Percentiles rank a stretch among this genome's conserved stretches.
phyloP scores from a whole-genome alignment of 2,329 filamentous ascomycete genomes.

The Trichophaea hybrida region DNA sequence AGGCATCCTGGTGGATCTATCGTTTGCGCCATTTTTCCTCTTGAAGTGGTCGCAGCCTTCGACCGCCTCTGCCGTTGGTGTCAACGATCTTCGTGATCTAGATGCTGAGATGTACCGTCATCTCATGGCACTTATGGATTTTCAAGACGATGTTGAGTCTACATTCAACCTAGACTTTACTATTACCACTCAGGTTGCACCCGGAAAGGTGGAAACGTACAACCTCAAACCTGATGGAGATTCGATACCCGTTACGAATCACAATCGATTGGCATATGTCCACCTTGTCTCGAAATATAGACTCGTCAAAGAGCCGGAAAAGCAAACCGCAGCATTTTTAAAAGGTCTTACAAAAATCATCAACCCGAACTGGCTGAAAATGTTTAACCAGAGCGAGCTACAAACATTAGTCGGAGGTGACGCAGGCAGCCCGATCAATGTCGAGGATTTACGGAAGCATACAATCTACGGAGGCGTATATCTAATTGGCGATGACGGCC shows the following conservation, averaged over 20 bases:
- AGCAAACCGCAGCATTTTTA: conserved; percentile 79
- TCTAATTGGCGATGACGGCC: conserved; percentile 68
- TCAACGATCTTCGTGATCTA: conserved; percentile 86
- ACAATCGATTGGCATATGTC: conserved; percentile 88
- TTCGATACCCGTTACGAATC: conserved; percentile 67
- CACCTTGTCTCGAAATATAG: conserved; percentile 80
- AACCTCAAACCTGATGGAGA: conserved; percentile 66
- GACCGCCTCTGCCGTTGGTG: conserved; percentile 57
- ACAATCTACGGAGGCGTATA: conserved; percentile 83
- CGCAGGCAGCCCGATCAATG: conserved; percentile 69
- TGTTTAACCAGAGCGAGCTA: conserved; percentile 95
- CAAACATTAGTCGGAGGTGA: conserved; percentile 77
- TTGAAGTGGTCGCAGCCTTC: conserved; percentile 78
- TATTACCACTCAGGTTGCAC: conserved; percentile 39
- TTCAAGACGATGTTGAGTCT: conserved; percentile 55
- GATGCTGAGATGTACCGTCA: conserved; percentile 86
- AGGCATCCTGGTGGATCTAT: conserved; percentile 82
- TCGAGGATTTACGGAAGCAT: conserved; percentile 70
- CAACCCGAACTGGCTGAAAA: conserved; percentile 80
- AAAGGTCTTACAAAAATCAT: conserved; percentile 77
- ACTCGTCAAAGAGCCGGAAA: conserved; percentile 60
- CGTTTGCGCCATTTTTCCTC: conserved; percentile 89
- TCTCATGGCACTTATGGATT: conserved; percentile 69
- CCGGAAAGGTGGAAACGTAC: conserved; percentile 56
- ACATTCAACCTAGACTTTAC: conserved; percentile 80